These are phyloP conservation scores for Dothistroma pini DNA, from an alignment of 2,329 filamentous ascomycete species.

Conservation along the genomic window DNA sequence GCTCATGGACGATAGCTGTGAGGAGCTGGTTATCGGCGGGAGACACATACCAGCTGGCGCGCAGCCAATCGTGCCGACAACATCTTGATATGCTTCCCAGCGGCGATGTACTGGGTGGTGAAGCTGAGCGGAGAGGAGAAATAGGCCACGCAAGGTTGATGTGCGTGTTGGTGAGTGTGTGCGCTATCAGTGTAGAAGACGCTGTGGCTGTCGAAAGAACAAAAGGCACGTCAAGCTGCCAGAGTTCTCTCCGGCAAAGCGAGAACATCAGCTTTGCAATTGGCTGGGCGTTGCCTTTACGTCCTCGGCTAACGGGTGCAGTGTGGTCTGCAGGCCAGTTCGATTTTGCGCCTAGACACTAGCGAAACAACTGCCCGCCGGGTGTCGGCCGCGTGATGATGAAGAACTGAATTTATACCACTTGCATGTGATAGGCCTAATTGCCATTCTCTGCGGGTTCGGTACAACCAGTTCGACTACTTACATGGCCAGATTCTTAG, in stretches of 20 bases:
- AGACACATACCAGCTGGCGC: constrained; percentile 39
- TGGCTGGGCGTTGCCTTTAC: not conserved
- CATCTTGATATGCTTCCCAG: constrained; percentile 31
- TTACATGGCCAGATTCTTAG: not conserved
- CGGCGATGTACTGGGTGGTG: constrained; percentile 19
- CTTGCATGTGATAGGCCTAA: not conserved
- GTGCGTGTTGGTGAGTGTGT: not conserved
- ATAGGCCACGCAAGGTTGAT: constrained; percentile 20
- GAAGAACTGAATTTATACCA: not conserved
- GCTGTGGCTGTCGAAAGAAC: constrained; percentile 13
- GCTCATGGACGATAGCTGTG: constrained; percentile 3
- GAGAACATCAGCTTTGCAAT: not conserved
- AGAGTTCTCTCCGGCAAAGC: constrained; percentile 1
- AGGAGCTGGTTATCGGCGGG: constrained; percentile 16
- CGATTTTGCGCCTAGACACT: constrained; percentile 1
- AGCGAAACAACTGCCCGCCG: not conserved
- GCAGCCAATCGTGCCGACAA: constrained; percentile 37
- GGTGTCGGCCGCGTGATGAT: not conserved
- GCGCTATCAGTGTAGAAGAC: not conserved
- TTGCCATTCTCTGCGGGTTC: not conserved
- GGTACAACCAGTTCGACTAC: not conserved
- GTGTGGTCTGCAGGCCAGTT: not conserved
- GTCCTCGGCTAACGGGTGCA: not conserved
- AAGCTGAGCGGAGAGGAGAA: constrained; percentile 15
- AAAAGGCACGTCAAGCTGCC: constrained; percentile 8